Evolutionary conservation across 176 grass and related monocot species (phyloP).

Genomic region (Tuctoria greenei): DNA sequence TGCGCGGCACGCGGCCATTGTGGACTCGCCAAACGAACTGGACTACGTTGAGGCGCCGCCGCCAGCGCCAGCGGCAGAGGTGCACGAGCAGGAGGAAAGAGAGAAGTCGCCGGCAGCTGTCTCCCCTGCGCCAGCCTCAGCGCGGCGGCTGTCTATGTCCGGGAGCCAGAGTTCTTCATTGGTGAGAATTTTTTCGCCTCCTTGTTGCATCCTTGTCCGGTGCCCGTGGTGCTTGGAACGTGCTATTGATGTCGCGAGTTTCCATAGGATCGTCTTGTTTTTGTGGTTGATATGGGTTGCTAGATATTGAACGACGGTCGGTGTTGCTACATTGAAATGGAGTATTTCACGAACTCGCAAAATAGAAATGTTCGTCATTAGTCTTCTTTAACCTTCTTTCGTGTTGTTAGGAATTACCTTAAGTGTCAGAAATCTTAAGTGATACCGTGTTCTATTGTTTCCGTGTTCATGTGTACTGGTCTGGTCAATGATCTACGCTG

Average conservation of each 20-base stretch:
- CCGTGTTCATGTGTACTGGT: neutral
- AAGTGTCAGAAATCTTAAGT: neutral
- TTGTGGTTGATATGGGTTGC: neutral
- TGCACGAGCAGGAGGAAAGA: neutral
- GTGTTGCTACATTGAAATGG: neutral
- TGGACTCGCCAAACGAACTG: neutral
- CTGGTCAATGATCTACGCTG: constrained; percentile 2
- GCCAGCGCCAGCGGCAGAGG: neutral
- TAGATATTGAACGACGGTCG: neutral
- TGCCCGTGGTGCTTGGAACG: neutral
- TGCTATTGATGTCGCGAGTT: neutral
- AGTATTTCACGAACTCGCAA: neutral
- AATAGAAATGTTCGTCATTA: neutral
- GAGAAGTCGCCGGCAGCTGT: neutral
- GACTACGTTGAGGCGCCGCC: neutral
- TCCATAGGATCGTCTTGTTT: constrained; percentile 1
- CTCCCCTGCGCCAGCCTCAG: neutral
- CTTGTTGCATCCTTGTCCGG: neutral
- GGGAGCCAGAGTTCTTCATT: constrained; percentile 20
- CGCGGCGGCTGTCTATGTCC: constrained; percentile 14
- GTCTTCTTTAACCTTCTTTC: neutral
- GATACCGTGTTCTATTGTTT: neutral
- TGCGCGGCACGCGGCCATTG: neutral
- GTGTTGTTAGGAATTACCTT: neutral
- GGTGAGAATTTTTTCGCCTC: constrained; percentile 8